Evolutionary conservation across 176 grass and related monocot species (phyloP).

Genomic region (Saccharum spontaneum): DNA sequence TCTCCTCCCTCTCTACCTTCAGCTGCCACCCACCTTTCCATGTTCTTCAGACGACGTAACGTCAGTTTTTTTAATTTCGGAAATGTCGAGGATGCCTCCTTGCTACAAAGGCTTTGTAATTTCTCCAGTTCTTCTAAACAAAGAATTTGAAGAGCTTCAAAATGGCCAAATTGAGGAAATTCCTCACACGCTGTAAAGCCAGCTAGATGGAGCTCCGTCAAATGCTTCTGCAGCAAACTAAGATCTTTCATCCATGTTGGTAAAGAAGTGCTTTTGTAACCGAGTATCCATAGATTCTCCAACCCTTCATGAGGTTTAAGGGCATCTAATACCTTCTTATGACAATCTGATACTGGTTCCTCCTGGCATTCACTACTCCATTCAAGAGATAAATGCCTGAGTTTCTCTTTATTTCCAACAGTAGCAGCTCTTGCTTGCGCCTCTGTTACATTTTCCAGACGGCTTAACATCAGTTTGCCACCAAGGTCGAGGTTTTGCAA

Average conservation of each 20-base stretch:
- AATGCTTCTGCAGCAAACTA: neutral
- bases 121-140: neutral
- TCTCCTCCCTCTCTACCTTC: neutral
- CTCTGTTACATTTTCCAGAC: slow-evolving; percentile 3
- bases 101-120: neutral
- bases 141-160: slow-evolving; percentile 13
- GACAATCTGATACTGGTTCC: neutral
- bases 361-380: neutral
- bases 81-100: neutral
- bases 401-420: slow-evolving; percentile 9
- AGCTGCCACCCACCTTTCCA: neutral
- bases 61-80: neutral
- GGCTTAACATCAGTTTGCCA: neutral
- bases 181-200: neutral
- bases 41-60: neutral
- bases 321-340: slow-evolving; percentile 6
- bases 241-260: slow-evolving; percentile 8
- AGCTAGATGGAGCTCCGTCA: slow-evolving; percentile 3
- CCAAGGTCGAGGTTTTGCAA: neutral
- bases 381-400: slow-evolving; percentile 18
- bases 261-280: neutral
- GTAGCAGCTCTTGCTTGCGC: neutral
- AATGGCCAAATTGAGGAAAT: neutral
- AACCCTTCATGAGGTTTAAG: neutral
- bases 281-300: neutral